These are phyloP conservation scores for Cadophora malorum DNA, from an alignment of 2,329 filamentous ascomycete species.

Conservation along the genomic window DNA sequence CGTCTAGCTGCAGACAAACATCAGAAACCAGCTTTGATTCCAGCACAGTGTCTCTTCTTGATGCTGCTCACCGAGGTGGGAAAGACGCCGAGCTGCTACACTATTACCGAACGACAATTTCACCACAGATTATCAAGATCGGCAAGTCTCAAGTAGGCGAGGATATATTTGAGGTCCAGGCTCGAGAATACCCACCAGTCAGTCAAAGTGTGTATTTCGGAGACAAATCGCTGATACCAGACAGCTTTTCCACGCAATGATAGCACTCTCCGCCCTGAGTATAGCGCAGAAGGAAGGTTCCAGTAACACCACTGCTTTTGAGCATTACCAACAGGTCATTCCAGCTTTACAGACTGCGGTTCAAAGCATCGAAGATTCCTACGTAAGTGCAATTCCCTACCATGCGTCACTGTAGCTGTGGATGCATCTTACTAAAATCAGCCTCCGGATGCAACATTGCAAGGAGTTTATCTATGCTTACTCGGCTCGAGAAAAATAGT, in stretches of 20 bases:
- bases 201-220: neutral
- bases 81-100: conserved; percentile 31
- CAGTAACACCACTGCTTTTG: conserved; percentile 49
- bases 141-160: conserved; percentile 40
- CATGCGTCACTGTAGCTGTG: too few relatives aligned
- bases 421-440: too few relatives aligned
- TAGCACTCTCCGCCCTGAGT: too few relatives aligned
- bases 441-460: neutral
- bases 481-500: neutral
- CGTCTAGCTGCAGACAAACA: neutral
- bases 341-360: conserved; percentile 53
- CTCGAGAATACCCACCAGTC: conserved; percentile 54
- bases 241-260: conserved; percentile 41
- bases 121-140: conserved; percentile 35
- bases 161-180: conserved; percentile 54
- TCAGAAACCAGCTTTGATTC: neutral
- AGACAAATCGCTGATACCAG: neutral
- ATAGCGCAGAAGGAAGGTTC: too few relatives aligned
- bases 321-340: conserved; percentile 61
- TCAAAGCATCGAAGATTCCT: conserved; percentile 54
- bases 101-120: conserved; percentile 41
- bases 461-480: neutral
- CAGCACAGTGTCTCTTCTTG: conserved; percentile 2
- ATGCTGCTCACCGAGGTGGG: conserved; percentile 18
- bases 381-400: conserved; percentile 32